These are phyloP conservation scores for Kregervanrija fluxuum DNA, from an alignment of 805 yeast genomes.

Conservation along the genomic window DNA sequence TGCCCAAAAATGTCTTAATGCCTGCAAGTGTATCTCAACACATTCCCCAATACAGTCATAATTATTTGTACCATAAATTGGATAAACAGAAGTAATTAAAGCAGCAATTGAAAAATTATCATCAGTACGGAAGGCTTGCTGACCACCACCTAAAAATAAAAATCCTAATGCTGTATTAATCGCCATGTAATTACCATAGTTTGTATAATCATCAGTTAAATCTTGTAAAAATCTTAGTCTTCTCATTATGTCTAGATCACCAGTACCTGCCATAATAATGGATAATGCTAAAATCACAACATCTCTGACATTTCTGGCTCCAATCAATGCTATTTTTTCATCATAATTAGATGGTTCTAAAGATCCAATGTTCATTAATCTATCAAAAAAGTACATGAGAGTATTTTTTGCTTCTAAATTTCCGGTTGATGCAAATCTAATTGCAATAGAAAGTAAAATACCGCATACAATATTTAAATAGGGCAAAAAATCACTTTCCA, in stretches of 20 bases:
- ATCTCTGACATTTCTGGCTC: constrained; percentile 50
- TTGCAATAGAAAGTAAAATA: constrained; percentile 61
- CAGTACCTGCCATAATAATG: constrained; percentile 83
- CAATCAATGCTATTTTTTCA: constrained; percentile 44
- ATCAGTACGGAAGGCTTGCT: constrained; percentile 60
- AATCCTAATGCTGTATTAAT: constrained; percentile 80
- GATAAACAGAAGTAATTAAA: constrained; percentile 69
- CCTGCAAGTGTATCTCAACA: constrained; percentile 64
- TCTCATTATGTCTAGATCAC: constrained; percentile 73
- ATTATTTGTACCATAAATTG: constrained; percentile 49
- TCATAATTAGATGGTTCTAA: constrained; percentile 46
- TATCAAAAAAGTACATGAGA: constrained; percentile 48
- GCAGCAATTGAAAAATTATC: constrained; percentile 61
- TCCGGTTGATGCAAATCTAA: constrained; percentile 69
- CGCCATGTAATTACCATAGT: constrained; percentile 71
- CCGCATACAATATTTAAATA: constrained; percentile 69
- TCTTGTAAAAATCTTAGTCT: constrained; percentile 68
- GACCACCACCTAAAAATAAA: constrained; percentile 88
- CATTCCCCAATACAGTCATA: constrained; percentile 21
- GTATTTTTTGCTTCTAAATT: constrained; percentile 47
- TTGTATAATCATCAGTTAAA: constrained; percentile 31
- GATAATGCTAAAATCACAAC: constrained; percentile 59
- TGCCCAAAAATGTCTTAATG: constrained; percentile 86
- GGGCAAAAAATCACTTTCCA: constrained; percentile 57
- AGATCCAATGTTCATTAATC: constrained; percentile 36